These are phyloP conservation scores for Amanita rimosa DNA, from an alignment of 768 basidiomycete genomes.

Conservation along the genomic window DNA sequence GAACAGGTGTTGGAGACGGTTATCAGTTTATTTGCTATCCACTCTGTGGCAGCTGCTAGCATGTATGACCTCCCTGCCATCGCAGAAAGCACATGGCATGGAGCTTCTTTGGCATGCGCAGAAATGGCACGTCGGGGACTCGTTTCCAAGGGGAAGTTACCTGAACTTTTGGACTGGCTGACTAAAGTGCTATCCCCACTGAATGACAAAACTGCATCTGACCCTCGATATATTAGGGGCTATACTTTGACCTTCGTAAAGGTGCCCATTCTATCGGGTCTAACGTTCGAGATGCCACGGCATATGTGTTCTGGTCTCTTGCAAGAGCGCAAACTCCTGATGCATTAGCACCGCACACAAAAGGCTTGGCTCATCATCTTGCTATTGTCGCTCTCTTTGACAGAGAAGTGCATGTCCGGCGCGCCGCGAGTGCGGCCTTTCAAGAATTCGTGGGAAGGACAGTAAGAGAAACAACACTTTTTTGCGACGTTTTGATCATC, in stretches of 20 bases:
- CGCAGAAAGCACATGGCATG: slow-evolving; percentile 91
- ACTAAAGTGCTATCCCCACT: slow-evolving; percentile 45
- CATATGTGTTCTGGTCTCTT: slow-evolving; percentile 92
- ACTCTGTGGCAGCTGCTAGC: slow-evolving; percentile 50
- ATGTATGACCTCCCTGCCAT: slow-evolving; percentile 63
- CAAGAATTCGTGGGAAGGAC: slow-evolving; percentile 95
- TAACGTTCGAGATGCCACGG: slow-evolving; percentile 87
- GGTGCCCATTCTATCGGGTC: slow-evolving; percentile 91
- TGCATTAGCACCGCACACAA: slow-evolving; percentile 48
- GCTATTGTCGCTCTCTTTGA: slow-evolving; percentile 82
- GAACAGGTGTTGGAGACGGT: slow-evolving; percentile 77
- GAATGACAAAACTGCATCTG: background rate
- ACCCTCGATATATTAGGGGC: slow-evolving; percentile 39
- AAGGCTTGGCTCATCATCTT: slow-evolving; percentile 55
- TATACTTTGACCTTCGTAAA: slow-evolving; percentile 87
- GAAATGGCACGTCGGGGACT: slow-evolving; percentile 84
- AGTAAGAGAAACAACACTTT: slow-evolving; percentile 34
- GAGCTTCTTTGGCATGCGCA: slow-evolving; percentile 83
- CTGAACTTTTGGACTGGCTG: slow-evolving; percentile 65
- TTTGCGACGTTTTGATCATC: slow-evolving; percentile 6
- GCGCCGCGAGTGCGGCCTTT: slow-evolving; percentile 95
- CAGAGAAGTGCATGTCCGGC: slow-evolving; percentile 86
- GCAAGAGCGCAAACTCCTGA: slow-evolving; percentile 64
- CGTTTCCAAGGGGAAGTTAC: slow-evolving; percentile 43
- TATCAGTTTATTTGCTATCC: slow-evolving; percentile 65